phyloP scores from a whole-genome alignment of 2,329 filamentous ascomycete species.

The Metarhizium robertsii region DNA sequence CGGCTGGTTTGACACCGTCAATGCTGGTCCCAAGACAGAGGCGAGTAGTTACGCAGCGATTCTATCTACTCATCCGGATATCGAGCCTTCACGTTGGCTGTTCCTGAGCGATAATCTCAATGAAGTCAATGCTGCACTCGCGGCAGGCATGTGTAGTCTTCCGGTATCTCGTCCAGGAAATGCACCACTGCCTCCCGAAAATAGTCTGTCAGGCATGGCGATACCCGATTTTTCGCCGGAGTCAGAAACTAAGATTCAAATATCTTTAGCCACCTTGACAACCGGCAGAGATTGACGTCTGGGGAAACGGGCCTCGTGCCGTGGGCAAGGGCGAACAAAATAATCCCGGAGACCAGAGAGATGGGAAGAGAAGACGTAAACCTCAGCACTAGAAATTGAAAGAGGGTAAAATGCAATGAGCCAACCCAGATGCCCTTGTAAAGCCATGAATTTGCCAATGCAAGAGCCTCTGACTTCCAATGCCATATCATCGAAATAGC shows the following conservation, averaged over 20 bases:
- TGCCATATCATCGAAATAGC: background rate
- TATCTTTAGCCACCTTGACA: conserved; percentile 6
- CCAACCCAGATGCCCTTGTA: background rate
- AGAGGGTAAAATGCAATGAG: background rate
- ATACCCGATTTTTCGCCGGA: conserved; percentile 24
- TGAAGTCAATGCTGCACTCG: conserved; percentile 54
- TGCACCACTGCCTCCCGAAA: conserved; percentile 44
- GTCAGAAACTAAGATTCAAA: conserved; percentile 9
- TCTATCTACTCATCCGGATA: conserved; percentile 31
- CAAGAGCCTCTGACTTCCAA: background rate
- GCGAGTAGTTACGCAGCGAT: conserved; percentile 59
- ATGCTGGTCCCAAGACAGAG: conserved; percentile 67
- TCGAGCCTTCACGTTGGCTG: conserved; percentile 47
- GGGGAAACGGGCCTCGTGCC: background rate
- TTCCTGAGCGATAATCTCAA: conserved; percentile 75
- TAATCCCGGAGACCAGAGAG: background rate
- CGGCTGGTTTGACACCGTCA: conserved; percentile 72
- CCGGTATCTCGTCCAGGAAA: conserved; percentile 64
- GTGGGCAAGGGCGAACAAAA: background rate
- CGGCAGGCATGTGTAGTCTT: conserved; percentile 53
- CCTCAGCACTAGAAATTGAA: background rate
- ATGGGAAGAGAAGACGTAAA: background rate
- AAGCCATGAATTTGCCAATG: background rate
- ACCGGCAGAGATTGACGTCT: background rate
- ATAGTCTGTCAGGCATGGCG: conserved; percentile 26